Evolutionary conservation across 202 grass and related monocot species (phyloP).

Genomic region (Digitaria exilis): DNA sequence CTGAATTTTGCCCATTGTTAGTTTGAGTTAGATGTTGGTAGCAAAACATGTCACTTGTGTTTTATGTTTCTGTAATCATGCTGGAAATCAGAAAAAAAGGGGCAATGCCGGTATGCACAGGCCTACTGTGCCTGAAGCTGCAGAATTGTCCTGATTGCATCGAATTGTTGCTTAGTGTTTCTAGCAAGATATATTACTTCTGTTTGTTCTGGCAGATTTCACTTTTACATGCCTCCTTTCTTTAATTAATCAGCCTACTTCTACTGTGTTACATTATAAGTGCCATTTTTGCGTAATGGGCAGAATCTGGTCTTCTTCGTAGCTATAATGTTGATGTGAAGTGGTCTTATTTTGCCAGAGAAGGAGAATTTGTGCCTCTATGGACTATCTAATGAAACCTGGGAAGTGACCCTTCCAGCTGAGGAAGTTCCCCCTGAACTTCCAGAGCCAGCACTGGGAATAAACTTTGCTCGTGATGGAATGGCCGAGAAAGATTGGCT

Average conservation of each 20-base stretch:
- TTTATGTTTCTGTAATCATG: not conserved
- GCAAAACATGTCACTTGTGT: not conserved
- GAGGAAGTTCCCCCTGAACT: constrained; percentile 56
- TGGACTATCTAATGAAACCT: constrained; percentile 51
- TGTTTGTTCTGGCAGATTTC: not conserved
- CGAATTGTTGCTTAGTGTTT: not conserved
- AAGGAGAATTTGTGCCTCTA: constrained; percentile 64
- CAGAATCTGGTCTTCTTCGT: not conserved
- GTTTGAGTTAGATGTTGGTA: not conserved
- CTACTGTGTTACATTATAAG: not conserved
- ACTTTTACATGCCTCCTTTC: not conserved
- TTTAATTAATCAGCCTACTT: constrained; percentile 13
- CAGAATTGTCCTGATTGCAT: not conserved
- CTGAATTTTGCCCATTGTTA: not conserved
- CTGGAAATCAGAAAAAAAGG: not conserved
- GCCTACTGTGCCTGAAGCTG: constrained; percentile 2
- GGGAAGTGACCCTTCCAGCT: constrained; percentile 51
- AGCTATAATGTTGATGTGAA: not conserved
- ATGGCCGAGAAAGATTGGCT: constrained; percentile 56
- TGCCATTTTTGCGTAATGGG: not conserved
- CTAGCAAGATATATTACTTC: not conserved
- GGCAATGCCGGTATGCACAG: not conserved
- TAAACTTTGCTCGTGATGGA: constrained; percentile 65
- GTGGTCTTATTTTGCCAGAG: constrained; percentile 26
- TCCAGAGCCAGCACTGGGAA: constrained; percentile 62